phyloP scores from a whole-genome alignment of 768 basidiomycete genomes.

The Boletus sensibilis region DNA sequence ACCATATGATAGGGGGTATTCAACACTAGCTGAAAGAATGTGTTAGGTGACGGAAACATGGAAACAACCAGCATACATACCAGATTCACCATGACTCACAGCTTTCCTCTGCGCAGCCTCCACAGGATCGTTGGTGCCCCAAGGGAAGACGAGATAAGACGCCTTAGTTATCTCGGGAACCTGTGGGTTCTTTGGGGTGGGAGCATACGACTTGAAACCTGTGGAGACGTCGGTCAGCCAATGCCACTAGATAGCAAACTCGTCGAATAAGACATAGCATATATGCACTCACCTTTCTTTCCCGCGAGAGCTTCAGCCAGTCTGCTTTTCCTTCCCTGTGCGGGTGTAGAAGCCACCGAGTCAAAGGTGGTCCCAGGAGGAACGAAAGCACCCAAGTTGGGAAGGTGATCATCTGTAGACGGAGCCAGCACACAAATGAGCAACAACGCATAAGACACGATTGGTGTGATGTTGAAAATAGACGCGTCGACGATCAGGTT shows the following conservation, averaged over 20 bases:
- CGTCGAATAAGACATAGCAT: background rate
- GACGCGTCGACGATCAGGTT: conserved; percentile 5
- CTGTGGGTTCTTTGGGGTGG: conserved; percentile 10
- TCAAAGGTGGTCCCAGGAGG: conserved; percentile 20
- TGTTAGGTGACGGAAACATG: background rate
- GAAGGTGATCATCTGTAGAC: conserved; percentile 18
- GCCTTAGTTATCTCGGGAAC: conserved; percentile 34
- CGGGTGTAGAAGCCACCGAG: conserved; percentile 9
- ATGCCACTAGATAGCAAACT: background rate
- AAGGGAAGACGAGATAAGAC: conserved; percentile 69
- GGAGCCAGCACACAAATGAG: background rate
- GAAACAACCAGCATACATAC: conserved; percentile 6
- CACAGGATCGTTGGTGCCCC: conserved; percentile 84
- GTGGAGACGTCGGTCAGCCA: background rate
- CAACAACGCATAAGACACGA: background rate
- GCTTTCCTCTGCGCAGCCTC: conserved; percentile 40
- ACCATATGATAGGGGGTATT: conserved; percentile 23
- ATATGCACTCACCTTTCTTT: conserved; percentile 14
- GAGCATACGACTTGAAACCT: conserved; percentile 10
- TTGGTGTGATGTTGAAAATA: background rate
- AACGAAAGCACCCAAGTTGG: conserved; percentile 28
- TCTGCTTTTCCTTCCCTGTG: conserved; percentile 3
- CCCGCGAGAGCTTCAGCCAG: conserved; percentile 12
- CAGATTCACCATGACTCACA: conserved; percentile 6
- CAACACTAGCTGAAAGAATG: background rate